phyloP scores from a whole-genome alignment of 352 stramenopile species.

The Thalassiosira sp. region DNA sequence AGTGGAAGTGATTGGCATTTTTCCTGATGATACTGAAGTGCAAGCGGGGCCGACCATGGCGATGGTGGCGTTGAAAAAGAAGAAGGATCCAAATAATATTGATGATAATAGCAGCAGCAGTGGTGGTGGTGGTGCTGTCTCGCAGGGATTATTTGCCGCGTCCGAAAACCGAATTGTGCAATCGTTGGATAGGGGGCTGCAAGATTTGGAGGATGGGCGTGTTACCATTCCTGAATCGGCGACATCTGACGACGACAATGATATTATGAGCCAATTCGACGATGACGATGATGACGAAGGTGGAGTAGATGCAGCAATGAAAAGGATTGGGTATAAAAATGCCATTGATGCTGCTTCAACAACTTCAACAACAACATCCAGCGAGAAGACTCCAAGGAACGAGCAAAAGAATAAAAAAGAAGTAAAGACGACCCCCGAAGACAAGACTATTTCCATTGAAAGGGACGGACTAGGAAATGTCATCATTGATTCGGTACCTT shows the following conservation, averaged over 20 bases:
- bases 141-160: conserved; percentile 67
- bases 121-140: conserved; percentile 12
- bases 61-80: conserved; percentile 74
- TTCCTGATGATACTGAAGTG: conserved; percentile 47
- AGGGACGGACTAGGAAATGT: conserved; percentile 42
- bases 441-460: conserved; percentile 24
- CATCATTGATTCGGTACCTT: conserved; percentile 36
- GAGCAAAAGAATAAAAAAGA: neutral
- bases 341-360: conserved; percentile 27
- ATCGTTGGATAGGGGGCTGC: conserved; percentile 68
- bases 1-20: conserved; percentile 78
- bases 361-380: neutral
- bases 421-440: neutral
- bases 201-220: conserved; percentile 67
- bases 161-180: conserved; percentile 73
- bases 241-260: conserved; percentile 3
- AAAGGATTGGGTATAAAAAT: conserved; percentile 48
- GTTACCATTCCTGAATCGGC: conserved; percentile 18
- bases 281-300: conserved; percentile 37
- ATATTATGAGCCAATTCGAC: neutral
- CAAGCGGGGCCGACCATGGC: conserved; percentile 56
- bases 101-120: conserved; percentile 1
- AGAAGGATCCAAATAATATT: conserved; percentile 9
- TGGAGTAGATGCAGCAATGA: conserved; percentile 38
- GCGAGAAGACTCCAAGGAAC: conserved; percentile 1